phyloP scores from a whole-genome alignment of 805 yeast genomes.

The Candida tibetensis region DNA sequence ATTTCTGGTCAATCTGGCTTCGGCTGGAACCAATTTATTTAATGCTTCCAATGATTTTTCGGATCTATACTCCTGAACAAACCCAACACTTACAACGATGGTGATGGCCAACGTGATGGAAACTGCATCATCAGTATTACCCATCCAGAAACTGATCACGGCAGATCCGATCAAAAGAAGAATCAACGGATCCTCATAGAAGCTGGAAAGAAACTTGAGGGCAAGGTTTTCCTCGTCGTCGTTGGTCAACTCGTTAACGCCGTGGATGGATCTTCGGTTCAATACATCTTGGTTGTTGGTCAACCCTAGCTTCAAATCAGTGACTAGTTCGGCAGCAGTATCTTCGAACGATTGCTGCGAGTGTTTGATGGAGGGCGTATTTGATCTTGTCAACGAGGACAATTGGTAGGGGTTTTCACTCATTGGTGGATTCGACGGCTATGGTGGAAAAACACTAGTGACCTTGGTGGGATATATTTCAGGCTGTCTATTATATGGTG shows the following conservation, averaged over 20 bases:
- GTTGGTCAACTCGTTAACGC: conserved; percentile 70
- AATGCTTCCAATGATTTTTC: conserved; percentile 93
- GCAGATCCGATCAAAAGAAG: conserved; percentile 89
- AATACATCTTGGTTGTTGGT: conserved; percentile 66
- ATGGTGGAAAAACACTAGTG: too few species aligned
- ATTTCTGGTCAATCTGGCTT: conserved; percentile 84
- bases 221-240: conserved; percentile 77
- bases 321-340: conserved; percentile 56
- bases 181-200: conserved; percentile 89
- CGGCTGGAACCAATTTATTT: conserved; percentile 93
- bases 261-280: conserved; percentile 70
- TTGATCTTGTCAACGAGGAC: conserved; percentile 19
- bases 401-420: conserved; percentile 40
- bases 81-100: conserved; percentile 95
- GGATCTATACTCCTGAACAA: conserved; percentile 94
- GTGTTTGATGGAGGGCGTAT: conserved; percentile 62
- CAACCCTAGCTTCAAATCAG: conserved; percentile 62
- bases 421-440: conserved; percentile 18
- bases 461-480: too few species aligned
- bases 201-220: conserved; percentile 73
- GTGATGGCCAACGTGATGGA: conserved; percentile 87
- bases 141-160: conserved; percentile 80
- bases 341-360: conserved; percentile 64
- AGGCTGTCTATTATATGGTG: too few species aligned
- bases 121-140: conserved; percentile 95